These are phyloP conservation scores for Candida tunisiensis DNA, from an alignment of 1,139 yeast species.

Conservation along the genomic window DNA sequence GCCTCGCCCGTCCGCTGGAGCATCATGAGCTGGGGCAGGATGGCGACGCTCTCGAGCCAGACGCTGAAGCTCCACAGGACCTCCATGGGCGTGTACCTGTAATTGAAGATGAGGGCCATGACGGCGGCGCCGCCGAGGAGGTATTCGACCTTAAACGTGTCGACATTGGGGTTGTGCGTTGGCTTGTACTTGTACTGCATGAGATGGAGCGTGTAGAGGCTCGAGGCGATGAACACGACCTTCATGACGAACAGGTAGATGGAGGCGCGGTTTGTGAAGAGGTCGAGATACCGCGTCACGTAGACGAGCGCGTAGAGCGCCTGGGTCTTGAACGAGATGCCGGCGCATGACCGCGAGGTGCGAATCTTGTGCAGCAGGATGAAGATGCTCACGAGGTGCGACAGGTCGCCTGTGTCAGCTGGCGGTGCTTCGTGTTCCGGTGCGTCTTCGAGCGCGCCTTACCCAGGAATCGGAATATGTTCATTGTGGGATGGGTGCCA, in stretches of 20 bases:
- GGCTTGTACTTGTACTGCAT: constrained; percentile 46
- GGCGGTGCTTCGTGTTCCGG: too few species aligned
- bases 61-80: constrained; percentile 20
- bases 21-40: constrained; percentile 82
- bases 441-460: too few species aligned
- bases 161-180: constrained; percentile 41
- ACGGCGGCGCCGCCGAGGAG: constrained; percentile 47
- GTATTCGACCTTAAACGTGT: constrained; percentile 64
- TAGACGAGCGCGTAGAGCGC: constrained; percentile 63
- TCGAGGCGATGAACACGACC: constrained; percentile 57
- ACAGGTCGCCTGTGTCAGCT: constrained; percentile 55
- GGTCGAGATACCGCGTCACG: constrained; percentile 62
- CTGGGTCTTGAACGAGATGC: constrained; percentile 84
- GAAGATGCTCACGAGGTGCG: constrained; percentile 69
- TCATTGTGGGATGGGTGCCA: too few species aligned
- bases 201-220: constrained; percentile 58
- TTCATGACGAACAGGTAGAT: constrained; percentile 71
- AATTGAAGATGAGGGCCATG: constrained; percentile 47
- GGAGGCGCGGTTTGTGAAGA: constrained; percentile 39
- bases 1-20: constrained; percentile 85
- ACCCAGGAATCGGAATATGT: too few species aligned
- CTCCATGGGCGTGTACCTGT: constrained; percentile 45
- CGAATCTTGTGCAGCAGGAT: constrained; percentile 60
- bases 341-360: constrained; percentile 50
- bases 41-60: constrained; percentile 71